phyloP scores from a whole-genome alignment of 768 basidiomycete species.

The Pilatotrama ljubarskyi region DNA sequence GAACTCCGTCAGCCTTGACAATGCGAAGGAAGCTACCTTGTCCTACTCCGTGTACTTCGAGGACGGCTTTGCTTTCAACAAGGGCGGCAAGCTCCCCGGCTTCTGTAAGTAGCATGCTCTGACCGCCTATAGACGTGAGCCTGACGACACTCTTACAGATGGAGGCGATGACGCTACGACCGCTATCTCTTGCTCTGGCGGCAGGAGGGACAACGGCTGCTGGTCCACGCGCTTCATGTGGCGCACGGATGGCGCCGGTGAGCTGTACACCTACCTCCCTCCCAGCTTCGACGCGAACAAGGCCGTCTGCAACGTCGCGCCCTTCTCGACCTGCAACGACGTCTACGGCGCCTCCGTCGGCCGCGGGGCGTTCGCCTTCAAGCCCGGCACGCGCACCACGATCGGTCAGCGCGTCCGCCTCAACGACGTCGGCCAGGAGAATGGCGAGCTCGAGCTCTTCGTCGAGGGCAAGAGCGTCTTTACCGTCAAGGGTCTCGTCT shows the following conservation, averaged over 20 bases:
- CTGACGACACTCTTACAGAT: conserved; percentile 34
- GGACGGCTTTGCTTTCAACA: conserved; percentile 61
- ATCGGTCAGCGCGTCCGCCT: conserved; percentile 70
- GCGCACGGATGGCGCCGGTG: conserved; percentile 45
- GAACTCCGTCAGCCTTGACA: conserved; percentile 48
- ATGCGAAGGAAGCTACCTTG: conserved; percentile 67
- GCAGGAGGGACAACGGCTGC: conserved; percentile 57
- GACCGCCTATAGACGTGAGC: neutral
- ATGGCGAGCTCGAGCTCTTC: conserved; percentile 73
- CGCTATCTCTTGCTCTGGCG: conserved; percentile 67
- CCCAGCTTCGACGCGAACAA: conserved; percentile 49
- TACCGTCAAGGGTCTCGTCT: conserved; percentile 52
- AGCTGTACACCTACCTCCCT: conserved; percentile 49
- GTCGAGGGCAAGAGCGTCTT: conserved; percentile 66
- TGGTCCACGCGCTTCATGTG: conserved; percentile 78
- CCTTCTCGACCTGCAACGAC: conserved; percentile 56
- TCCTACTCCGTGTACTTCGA: conserved; percentile 63
- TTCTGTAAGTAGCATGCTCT: conserved; percentile 52
- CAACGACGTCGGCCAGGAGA: conserved; percentile 66
- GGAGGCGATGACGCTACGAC: conserved; percentile 54
- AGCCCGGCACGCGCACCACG: conserved; percentile 65
- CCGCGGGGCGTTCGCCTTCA: conserved; percentile 66
- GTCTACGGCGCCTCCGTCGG: conserved; percentile 68
- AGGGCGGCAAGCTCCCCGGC: conserved; percentile 74
- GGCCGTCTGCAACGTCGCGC: conserved; percentile 48